phyloP scores from a whole-genome alignment of 306 rosid species.

The Gastrolobium villosum region DNA sequence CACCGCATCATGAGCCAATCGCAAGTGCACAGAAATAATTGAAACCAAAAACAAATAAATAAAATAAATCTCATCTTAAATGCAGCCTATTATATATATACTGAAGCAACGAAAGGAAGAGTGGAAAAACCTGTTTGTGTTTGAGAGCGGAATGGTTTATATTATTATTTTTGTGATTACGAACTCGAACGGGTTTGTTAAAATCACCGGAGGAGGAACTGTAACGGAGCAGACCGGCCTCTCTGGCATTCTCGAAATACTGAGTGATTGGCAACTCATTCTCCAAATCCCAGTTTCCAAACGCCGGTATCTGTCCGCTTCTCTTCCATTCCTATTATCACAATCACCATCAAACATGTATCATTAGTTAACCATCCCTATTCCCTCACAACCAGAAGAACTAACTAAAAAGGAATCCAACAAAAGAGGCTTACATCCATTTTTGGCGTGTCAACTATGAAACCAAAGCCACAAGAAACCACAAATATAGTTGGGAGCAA shows the following conservation, averaged over 20 bases:
- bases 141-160: conserved; percentile 33
- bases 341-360: not conserved
- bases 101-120: not conserved
- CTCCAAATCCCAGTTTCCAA: conserved; percentile 85
- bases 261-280: conserved; percentile 82
- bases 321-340: conserved; percentile 54
- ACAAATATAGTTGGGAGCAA: not conserved
- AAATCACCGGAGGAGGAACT: conserved; percentile 61
- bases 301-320: conserved; percentile 78
- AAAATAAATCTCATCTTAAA: not conserved
- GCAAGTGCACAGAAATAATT: not conserved
- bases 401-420: not conserved
- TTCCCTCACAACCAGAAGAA: not conserved
- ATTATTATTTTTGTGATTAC: not conserved
- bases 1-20: not conserved
- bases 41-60: not conserved
- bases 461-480: not conserved
- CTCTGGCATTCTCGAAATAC: conserved; percentile 79
- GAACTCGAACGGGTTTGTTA: conserved; percentile 43
- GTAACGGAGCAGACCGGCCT: conserved; percentile 69
- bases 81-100: not conserved
- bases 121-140: conserved; percentile 67
- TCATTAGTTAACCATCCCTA: not conserved
- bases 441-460: not conserved
- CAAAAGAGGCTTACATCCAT: conserved; percentile 45